Conservation (phyloP, 1,284 basidiomycete genomes). For the Gomphus bonarii region DNA sequence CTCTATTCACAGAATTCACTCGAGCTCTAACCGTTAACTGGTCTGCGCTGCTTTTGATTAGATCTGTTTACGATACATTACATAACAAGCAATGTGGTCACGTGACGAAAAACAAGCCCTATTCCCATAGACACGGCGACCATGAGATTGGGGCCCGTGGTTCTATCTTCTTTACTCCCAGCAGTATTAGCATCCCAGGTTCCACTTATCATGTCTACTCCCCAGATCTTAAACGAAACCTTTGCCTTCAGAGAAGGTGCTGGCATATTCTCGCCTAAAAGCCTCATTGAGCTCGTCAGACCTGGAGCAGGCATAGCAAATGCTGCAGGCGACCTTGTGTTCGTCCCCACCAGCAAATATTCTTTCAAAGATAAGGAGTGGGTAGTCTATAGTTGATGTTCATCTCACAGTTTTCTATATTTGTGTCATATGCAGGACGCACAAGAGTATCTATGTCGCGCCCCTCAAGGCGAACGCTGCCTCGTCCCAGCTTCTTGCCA, state of each 20-base stretch:
- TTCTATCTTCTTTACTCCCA: neutral
- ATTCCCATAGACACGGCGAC: neutral
- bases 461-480: conserved; percentile 39
- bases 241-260: conserved; percentile 48
- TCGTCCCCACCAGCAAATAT: conserved; percentile 62
- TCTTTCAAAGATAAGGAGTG: conserved; percentile 62
- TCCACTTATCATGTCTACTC: conserved; percentile 9
- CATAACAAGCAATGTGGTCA: neutral
- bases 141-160: neutral
- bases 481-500: conserved; percentile 42
- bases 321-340: conserved; percentile 48
- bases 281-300: conserved; percentile 63
- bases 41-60: too few species aligned
- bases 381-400: conserved; percentile 29
- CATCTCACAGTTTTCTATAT: neutral
- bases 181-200: conserved; percentile 4
- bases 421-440: conserved; percentile 36
- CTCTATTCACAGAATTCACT: too few species aligned
- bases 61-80: neutral
- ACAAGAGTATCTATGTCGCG: conserved; percentile 55
- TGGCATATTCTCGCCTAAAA: conserved; percentile 57
- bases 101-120: neutral
- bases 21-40: too few species aligned
- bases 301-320: conserved; percentile 61
- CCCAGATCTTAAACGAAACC: conserved; percentile 20